A percentile compares a stretch with the other conserved stretches of the same genome.
Conservation (phyloP, 2,329 filamentous ascomycete species). For the Aspergillus sp. region DNA sequence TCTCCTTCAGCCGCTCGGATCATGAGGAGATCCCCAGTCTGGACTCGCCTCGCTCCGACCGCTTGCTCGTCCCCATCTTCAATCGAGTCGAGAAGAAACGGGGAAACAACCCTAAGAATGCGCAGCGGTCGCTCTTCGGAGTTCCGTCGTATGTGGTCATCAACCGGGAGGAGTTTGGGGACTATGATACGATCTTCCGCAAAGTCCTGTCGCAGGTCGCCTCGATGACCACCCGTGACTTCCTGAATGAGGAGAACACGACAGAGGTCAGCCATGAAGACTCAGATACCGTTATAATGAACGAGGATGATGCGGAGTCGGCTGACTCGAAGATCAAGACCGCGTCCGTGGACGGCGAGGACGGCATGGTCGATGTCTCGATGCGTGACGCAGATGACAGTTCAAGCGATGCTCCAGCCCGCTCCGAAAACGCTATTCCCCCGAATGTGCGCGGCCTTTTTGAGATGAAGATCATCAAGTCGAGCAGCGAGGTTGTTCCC, state of each 20-base stretch:
- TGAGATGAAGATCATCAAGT: constrained; percentile 67
- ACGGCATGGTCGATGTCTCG: constrained; percentile 85
- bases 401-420: constrained; percentile 19
- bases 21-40: constrained; percentile 43
- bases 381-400: constrained; percentile 66
- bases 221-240: constrained; percentile 71
- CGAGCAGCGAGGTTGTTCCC: constrained; percentile 60
- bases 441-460: constrained; percentile 71
- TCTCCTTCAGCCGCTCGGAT: constrained; percentile 34
- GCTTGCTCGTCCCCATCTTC: constrained; percentile 52
- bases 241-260: constrained; percentile 55
- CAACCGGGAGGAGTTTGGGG: constrained; percentile 68
- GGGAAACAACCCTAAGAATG: constrained; percentile 26
- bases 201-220: constrained; percentile 77
- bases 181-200: constrained; percentile 71
- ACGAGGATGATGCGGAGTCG: constrained; percentile 62
- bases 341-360: constrained; percentile 81
- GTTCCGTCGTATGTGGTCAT: constrained; percentile 67
- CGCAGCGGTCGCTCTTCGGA: constrained; percentile 40
- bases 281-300: constrained; percentile 69
- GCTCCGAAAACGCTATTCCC: constrained; percentile 60
- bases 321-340: constrained; percentile 72
- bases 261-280: constrained; percentile 57
- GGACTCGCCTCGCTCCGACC: constrained; percentile 48
- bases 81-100: constrained; percentile 39